Base-by-base conservation (phyloP, 192 early-diverging fungal genomes). In the Podochytrium sp. region DNA sequence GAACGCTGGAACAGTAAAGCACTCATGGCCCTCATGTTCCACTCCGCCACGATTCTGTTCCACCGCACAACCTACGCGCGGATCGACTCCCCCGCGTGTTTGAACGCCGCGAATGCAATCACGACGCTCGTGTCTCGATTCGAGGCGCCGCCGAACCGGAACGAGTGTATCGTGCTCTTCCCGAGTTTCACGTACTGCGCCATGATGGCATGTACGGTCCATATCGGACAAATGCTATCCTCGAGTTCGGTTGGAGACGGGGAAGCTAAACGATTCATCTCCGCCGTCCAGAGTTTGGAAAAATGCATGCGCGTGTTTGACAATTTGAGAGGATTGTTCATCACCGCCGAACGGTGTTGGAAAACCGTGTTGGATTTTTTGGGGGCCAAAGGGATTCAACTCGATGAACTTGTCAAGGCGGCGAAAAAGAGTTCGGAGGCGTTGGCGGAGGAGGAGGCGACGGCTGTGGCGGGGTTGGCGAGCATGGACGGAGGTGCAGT, bases 21-120 rank as follows among this genome's bases (percentile, higher is more conserved):
- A 3, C 33, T 75, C n/a, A 75, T 75, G 74, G 34, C 60, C 0
- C 64, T 75, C 23, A 75, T 75, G 74, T 74, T 39, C 56, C 63
- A 75, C 41, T 29, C 33, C 51, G 74, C 74, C 33, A 30, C 43
- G 27, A 75, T 75, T 38, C 55, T 75, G 3, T 75, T 75, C 53
- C 64, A 75, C 33, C 62, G 74, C 20, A 52, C 37, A 18, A 53
- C 74, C 14, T 67, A 42, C 55, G 20, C 18, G 20, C 62, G 65
- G 29, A 65, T 75, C 42, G 62, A 65, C 53, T 50, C 66, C 14
- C 53, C 63, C 3, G 63, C 25, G 10, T 75, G 74, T 39, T 32
- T 75, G 10, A 34, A 10, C 4, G 52, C 74, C 49, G 62, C 74
- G 0, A 27, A 29, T 5, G 74, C 63, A 29, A 62, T 75, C 29